Percentiles rank a stretch among this genome's conserved stretches.
Evolutionary conservation across 768 basidiomycete genomes (phyloP).

Genomic region (Phallus indusiatus): DNA sequence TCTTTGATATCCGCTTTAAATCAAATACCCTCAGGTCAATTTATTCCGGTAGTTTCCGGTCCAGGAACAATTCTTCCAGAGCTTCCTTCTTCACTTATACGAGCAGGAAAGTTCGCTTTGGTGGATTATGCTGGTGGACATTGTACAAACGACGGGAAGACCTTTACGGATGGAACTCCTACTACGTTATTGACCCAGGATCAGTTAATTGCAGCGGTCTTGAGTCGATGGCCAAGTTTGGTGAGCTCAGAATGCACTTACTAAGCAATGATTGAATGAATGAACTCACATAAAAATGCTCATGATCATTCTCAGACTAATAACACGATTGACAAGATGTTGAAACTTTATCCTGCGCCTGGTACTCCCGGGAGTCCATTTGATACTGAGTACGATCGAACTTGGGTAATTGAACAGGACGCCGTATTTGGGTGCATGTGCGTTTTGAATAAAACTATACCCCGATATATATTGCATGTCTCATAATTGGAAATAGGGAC

Average conservation of each 20-base stretch:
- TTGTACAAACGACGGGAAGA: conserved; percentile 34
- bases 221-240: conserved; percentile 11
- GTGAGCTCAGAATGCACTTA: neutral
- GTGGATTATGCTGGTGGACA: conserved; percentile 33
- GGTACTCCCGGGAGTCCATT: conserved; percentile 26
- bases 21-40: conserved; percentile 22
- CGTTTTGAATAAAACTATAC: conserved; percentile 8
- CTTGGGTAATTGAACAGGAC: conserved; percentile 32
- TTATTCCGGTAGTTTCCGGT: conserved; percentile 13
- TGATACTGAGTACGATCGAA: conserved; percentile 31
- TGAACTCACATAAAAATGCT: no score
- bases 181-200: conserved; percentile 31
- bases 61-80: conserved; percentile 18
- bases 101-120: conserved; percentile 22
- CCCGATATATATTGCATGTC: neutral
- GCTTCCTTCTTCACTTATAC: conserved; percentile 28
- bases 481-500: conserved; percentile 22
- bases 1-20: conserved; percentile 32
- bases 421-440: conserved; percentile 37
- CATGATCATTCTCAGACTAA: conserved; percentile 21
- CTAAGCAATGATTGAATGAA: no score
- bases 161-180: conserved; percentile 30
- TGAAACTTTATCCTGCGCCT: conserved; percentile 31
- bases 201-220: conserved; percentile 25
- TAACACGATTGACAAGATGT: conserved; percentile 25